phyloP scores from a whole-genome alignment of 2,329 filamentous ascomycete species.

The Eutypella sp. region DNA sequence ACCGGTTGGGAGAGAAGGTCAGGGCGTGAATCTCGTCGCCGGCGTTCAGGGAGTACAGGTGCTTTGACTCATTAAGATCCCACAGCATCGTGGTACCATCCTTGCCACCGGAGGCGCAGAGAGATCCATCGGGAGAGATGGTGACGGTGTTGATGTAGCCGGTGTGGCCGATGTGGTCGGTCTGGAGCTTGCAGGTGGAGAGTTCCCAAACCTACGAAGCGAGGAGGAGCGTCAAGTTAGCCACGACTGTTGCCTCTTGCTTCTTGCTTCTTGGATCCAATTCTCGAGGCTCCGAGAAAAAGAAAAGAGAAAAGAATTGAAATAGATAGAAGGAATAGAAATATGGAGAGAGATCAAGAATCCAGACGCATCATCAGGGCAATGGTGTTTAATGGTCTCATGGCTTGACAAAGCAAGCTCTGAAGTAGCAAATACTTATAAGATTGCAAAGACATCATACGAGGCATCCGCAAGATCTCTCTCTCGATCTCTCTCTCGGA shows the following conservation, averaged over 20 bases:
- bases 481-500: constrained; percentile 1
- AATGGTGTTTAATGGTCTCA: constrained; percentile 96
- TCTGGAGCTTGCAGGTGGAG: constrained; percentile 98
- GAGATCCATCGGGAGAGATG: constrained; percentile 98
- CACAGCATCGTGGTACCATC: constrained; percentile 99
- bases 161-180: constrained; percentile 99
- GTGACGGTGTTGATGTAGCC: constrained; percentile 99
- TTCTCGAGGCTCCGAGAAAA: too few relatives aligned
- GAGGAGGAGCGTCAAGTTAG: not conserved
- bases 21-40: constrained; percentile 99
- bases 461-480: constrained; percentile 29
- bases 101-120: constrained; percentile 98
- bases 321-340: too few relatives aligned
- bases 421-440: constrained; percentile 99
- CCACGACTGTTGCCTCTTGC: not conserved
- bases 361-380: constrained; percentile 60
- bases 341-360: constrained; percentile 3
- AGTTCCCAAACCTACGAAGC: constrained; percentile 92
- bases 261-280: too few relatives aligned
- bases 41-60: constrained; percentile 99
- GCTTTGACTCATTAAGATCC: constrained; percentile 99
- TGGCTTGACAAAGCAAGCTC: constrained; percentile 79
- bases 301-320: too few relatives aligned
- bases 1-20: constrained; percentile 99
- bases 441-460: constrained; percentile 89